A percentile compares a stretch with the other conserved stretches of the same genome.
These are phyloP conservation scores for Stephania japonica DNA, from an alignment of 164 flowering plant species.

Conservation along the genomic window DNA sequence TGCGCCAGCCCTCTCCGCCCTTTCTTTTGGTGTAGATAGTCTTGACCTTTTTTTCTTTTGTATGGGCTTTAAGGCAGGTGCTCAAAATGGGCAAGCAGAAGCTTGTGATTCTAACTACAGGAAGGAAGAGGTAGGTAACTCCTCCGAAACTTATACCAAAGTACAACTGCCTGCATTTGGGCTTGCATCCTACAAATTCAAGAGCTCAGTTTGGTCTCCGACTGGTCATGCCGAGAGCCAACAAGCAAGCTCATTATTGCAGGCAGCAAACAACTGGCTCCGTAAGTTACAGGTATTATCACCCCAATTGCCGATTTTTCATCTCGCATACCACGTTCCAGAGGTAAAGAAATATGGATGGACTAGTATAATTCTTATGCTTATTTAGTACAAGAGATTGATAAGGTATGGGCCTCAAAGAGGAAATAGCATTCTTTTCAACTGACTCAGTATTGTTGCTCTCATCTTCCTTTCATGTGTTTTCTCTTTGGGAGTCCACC, in stretches of 20 bases:
- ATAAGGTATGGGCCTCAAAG: not conserved
- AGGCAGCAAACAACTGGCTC: conserved; percentile 60
- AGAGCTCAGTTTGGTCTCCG: conserved; percentile 45
- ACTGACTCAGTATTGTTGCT: not conserved
- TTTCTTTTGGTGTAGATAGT: not conserved
- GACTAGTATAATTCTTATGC: not conserved
- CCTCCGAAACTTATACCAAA: conserved; percentile 25
- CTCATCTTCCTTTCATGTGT: not conserved
- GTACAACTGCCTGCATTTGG: conserved; percentile 54
- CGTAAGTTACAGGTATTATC: conserved; percentile 38
- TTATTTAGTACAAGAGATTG: not conserved
- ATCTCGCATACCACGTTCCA: conserved; percentile 31
- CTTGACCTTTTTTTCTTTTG: not conserved
- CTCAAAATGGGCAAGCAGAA: conserved; percentile 22
- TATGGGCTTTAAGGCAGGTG: conserved; percentile 23
- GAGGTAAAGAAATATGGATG: conserved; percentile 23
- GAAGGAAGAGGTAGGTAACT: conserved; percentile 18
- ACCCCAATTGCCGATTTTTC: conserved; percentile 59
- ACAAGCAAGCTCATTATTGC: conserved; percentile 37
- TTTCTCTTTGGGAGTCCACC: not conserved
- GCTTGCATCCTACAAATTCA: conserved; percentile 65
- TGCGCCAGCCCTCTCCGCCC: not conserved
- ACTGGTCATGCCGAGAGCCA: conserved; percentile 35
- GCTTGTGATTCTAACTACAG: conserved; percentile 19
- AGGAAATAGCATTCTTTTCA: not conserved